These are phyloP conservation scores for Rhodotorula glutinis DNA, from an alignment of 1,284 basidiomycete species.

Conservation along the genomic window DNA sequence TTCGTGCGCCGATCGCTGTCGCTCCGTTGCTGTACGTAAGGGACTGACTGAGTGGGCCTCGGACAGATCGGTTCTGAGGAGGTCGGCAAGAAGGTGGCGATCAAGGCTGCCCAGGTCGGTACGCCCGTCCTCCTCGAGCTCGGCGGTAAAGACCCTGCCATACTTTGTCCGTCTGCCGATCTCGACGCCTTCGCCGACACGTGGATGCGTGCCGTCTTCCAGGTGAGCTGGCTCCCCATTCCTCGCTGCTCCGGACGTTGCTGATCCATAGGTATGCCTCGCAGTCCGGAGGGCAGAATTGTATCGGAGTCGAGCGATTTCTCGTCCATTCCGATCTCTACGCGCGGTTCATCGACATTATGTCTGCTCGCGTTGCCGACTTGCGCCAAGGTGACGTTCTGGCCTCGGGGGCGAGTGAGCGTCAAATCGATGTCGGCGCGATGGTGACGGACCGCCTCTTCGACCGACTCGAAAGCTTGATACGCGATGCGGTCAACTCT, in stretches of 20 bases:
- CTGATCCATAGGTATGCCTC: neutral
- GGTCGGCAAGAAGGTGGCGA: conserved; percentile 72
- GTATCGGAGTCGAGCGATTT: conserved; percentile 90
- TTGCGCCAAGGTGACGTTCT: conserved; percentile 59
- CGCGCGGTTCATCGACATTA: conserved; percentile 64
- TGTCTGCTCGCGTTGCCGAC: conserved; percentile 62
- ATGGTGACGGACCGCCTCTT: conserved; percentile 74
- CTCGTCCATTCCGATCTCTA: conserved; percentile 76
- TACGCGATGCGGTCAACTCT: conserved; percentile 65
- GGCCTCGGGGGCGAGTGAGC: conserved; percentile 41
- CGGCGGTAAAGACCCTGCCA: conserved; percentile 52
- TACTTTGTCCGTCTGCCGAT: conserved; percentile 54
- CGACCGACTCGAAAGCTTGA: conserved; percentile 63
- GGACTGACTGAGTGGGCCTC: conserved; percentile 45
- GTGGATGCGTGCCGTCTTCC: conserved; percentile 83
- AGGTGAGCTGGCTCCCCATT: conserved; percentile 48
- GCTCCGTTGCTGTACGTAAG: too few relatives aligned
- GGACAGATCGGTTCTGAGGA: conserved; percentile 86
- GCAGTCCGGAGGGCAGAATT: conserved; percentile 79
- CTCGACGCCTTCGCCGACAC: conserved; percentile 53
- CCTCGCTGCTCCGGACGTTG: neutral
- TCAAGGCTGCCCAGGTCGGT: conserved; percentile 38
- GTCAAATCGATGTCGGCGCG: conserved; percentile 67
- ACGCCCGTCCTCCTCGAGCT: conserved; percentile 42
- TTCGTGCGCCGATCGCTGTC: conserved; percentile 43